These are phyloP conservation scores for Trichoderma harzianum DNA, from an alignment of 2,329 filamentous ascomycete species.

Conservation along the genomic window DNA sequence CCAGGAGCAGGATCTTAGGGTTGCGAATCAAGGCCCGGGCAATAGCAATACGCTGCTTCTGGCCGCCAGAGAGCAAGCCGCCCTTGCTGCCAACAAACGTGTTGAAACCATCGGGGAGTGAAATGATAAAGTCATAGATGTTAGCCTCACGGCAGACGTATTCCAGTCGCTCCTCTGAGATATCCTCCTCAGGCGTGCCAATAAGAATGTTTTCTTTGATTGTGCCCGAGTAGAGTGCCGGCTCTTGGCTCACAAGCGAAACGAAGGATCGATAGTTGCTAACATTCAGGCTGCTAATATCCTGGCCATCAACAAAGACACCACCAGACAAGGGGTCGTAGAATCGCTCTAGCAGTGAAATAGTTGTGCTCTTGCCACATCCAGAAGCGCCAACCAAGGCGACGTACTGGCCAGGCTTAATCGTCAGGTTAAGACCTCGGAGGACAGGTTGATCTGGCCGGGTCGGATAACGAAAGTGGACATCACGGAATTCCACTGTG, in stretches of 20 bases:
- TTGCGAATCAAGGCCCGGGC: slow-evolving; percentile 87
- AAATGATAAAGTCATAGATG: slow-evolving; percentile 88
- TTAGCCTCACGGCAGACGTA: slow-evolving; percentile 85
- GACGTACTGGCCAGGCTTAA: slow-evolving; percentile 76
- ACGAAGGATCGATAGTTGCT: slow-evolving; percentile 82
- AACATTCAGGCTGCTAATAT: slow-evolving; percentile 77
- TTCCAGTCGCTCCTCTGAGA: slow-evolving; percentile 69
- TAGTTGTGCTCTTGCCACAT: slow-evolving; percentile 91
- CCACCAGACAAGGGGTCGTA: slow-evolving; percentile 83
- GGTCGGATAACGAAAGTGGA: slow-evolving; percentile 92
- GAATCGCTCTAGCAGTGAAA: slow-evolving; percentile 88
- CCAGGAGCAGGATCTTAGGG: slow-evolving; percentile 79
- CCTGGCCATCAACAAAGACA: slow-evolving; percentile 76
- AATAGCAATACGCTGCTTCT: slow-evolving; percentile 93
- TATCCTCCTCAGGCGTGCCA: slow-evolving; percentile 62
- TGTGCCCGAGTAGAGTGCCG: slow-evolving; percentile 88
- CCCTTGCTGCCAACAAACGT: slow-evolving; percentile 88
- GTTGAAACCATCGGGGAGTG: slow-evolving; percentile 78
- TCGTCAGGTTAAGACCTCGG: slow-evolving; percentile 71
- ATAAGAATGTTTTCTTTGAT: slow-evolving; percentile 88
- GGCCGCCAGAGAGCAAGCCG: slow-evolving; percentile 78
- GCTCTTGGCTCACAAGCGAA: slow-evolving; percentile 89
- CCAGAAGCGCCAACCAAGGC: slow-evolving; percentile 92
- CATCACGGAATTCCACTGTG: slow-evolving; percentile 81
- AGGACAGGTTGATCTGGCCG: slow-evolving; percentile 89